Base-by-base conservation (phyloP, 495 filamentous ascomycete species). In the Mycothermus thermophilus region DNA sequence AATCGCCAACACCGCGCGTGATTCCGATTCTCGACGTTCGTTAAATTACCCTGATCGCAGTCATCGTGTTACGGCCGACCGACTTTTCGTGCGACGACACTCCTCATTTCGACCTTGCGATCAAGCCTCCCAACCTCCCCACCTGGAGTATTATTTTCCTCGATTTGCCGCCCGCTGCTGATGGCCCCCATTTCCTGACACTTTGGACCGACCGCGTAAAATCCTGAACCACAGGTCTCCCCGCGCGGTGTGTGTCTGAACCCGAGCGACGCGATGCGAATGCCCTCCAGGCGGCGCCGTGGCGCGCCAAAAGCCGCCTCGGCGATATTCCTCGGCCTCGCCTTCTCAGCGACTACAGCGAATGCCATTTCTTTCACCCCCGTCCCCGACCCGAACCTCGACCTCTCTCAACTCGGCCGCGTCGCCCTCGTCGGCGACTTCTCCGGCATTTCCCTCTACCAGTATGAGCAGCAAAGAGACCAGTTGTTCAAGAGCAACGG, bases 401-500 rank as follows among this genome's bases (percentile, higher is more conserved):
- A 94, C 52, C 71, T 95, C 27, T 67, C 65, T n/a, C 54, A 75
- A 35, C 67, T 96, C 31, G 90, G 92, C 35, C 75, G 77, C 41
- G 76, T 96, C 34, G 85, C 81, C 25, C 66, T 97, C 35, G 83
- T 77, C 8, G 90, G 90, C 40, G 78, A 96, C 58, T 99, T 96
- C 53, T 71, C 79, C 50, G 78, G 83, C 24, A 81, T 95, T 33
- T 93, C 92, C 20, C 66, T 96, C 12, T 96, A 87, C 63, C 64
- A 80, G 50, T 96, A 79, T 54, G 62, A 76, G 46, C 77, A 75
- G 43, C 87, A 99, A 55, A 75, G 69, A 23, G 73, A 92, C 57
- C 58, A 67, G 22, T 58, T 68, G 5, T 66, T 74, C 44, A 73
- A 48, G 40, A 72, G 67, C 32, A 83, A 90, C 67, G 83, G 82